Evolutionary conservation across 257 asterid species (phyloP), one percentile per base, ranked within the genome.

Genomic region (Nemophila menziesii): DNA sequence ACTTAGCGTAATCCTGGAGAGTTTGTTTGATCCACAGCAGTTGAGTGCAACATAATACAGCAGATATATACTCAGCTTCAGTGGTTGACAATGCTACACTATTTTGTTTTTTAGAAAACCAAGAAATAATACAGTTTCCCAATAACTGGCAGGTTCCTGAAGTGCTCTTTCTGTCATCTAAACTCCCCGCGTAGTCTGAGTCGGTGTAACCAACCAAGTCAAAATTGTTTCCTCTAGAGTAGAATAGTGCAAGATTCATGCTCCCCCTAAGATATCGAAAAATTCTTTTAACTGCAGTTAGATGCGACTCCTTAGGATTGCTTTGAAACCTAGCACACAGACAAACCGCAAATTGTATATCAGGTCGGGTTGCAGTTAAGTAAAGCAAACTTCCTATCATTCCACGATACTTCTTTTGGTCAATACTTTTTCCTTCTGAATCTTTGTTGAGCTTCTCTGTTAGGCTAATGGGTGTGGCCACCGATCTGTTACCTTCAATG

Each of bases 51-150:
- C 49, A 22, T 26, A 4, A 5, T 26, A 26, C 10, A 26, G 33
- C 33, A 4, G 10, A 5, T 4, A 26, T 26, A 1, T 24, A 53
- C 4, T 39, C 5, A 11, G 48, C 43, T 8, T 9, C 7, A 14
- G 43, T 26, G 3, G 37, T 16, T 46, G n/a, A n/a, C n/a, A n/a
- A n/a, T n/a, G n/a, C n/a, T n/a, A n/a, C n/a, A n/a, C n/a, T n/a
- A n/a, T n/a, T 46, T 21, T 15, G 24, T 46, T 20, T 47, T 47
- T 33, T 33, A 47, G 20, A 22, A 11, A 40, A 4, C 58, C 49
- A 40, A 16, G 49, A 27, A 3, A 13, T 22, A 39, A 40, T 9
- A 24, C 8, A 51, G 13, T 51, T 2, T 29, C n/a, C 2, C n/a
- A n/a, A n/a, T n/a, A n/a, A n/a, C n/a, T n/a, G n/a, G n/a, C n/a